Percentiles rank a stretch among this genome's conserved stretches.
Evolutionary conservation across 129 eudicot genomes (phyloP).

Genomic region (Pseudognaphalium luteoalbum): DNA sequence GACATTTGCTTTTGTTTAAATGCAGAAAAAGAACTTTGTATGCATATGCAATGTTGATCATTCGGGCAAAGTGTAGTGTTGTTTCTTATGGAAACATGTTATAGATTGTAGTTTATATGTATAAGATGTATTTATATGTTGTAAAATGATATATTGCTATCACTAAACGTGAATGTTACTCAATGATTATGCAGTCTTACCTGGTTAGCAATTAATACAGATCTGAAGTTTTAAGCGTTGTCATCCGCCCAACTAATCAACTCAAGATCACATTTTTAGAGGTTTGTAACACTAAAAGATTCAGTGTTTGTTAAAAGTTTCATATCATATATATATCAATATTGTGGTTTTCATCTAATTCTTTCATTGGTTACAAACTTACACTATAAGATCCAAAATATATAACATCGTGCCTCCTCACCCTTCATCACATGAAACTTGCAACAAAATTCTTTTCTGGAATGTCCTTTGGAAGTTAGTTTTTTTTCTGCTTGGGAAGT

Average conservation of each 20-base stretch:
- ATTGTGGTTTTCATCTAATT: conserved; percentile 3
- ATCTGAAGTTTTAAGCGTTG: conserved; percentile 90
- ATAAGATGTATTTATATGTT: neutral
- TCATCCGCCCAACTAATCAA: conserved; percentile 80
- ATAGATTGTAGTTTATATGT: conserved; percentile 2
- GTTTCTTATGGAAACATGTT: neutral
- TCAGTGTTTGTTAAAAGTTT: neutral
- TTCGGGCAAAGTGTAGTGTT: conserved; percentile 3
- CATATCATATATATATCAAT: conserved; percentile 12
- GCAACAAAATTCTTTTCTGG: neutral
- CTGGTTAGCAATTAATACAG: conserved; percentile 54
- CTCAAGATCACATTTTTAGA: conserved; percentile 99
- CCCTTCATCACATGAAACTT: neutral
- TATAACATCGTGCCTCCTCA: neutral
- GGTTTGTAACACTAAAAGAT: conserved; percentile 51
- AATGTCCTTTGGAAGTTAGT: neutral
- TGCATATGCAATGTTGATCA: neutral
- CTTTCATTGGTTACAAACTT: neutral
- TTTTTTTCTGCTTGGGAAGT: conserved; percentile 9
- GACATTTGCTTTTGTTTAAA: neutral
- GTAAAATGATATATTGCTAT: neutral
- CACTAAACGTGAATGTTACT: conserved; percentile 25
- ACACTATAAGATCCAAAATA: neutral
- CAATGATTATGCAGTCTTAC: conserved; percentile 39
- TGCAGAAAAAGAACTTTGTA: neutral